phyloP scores from a whole-genome alignment of 768 basidiomycete genomes.

The Kwoniella europaea region DNA sequence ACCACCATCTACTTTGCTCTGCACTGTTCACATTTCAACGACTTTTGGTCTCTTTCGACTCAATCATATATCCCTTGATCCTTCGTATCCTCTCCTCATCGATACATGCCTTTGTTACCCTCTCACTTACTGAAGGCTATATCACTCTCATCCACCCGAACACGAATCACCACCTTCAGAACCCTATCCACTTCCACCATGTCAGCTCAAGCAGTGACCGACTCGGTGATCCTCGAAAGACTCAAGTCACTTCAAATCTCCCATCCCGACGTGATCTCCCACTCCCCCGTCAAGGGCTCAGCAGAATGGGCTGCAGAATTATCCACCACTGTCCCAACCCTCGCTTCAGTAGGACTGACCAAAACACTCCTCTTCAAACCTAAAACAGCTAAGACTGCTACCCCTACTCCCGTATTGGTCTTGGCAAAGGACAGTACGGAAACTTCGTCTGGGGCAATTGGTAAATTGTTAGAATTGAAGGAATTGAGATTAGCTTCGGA shows the following conservation, averaged over 20 bases:
- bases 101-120: slow-evolving; percentile 16
- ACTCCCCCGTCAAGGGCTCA: slow-evolving; percentile 70
- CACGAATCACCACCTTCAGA: background rate
- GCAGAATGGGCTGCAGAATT: slow-evolving; percentile 76
- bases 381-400: slow-evolving; percentile 88
- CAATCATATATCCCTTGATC: background rate
- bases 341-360: slow-evolving; percentile 17
- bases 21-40: background rate
- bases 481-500: slow-evolving; percentile 83
- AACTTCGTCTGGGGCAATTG: slow-evolving; percentile 75
- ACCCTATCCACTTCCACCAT: slow-evolving; percentile 12
- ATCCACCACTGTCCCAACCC: slow-evolving; percentile 28
- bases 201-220: slow-evolving; percentile 33
- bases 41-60: background rate
- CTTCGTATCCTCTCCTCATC: background rate
- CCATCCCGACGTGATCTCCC: slow-evolving; percentile 60
- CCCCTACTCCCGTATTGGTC: slow-evolving; percentile 81
- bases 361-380: slow-evolving; percentile 77
- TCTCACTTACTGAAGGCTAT: background rate
- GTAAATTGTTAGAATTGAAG: slow-evolving; percentile 72
- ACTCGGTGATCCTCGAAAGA: slow-evolving; percentile 37
- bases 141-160: slow-evolving; percentile 1
- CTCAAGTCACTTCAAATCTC: slow-evolving; percentile 37
- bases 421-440: slow-evolving; percentile 85
- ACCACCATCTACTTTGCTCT: background rate